A percentile compares a stretch with the other conserved stretches of the same genome.
Conservation (phyloP, 2,329 filamentous ascomycete genomes). For the Phaeomoniella chlamydospora region DNA sequence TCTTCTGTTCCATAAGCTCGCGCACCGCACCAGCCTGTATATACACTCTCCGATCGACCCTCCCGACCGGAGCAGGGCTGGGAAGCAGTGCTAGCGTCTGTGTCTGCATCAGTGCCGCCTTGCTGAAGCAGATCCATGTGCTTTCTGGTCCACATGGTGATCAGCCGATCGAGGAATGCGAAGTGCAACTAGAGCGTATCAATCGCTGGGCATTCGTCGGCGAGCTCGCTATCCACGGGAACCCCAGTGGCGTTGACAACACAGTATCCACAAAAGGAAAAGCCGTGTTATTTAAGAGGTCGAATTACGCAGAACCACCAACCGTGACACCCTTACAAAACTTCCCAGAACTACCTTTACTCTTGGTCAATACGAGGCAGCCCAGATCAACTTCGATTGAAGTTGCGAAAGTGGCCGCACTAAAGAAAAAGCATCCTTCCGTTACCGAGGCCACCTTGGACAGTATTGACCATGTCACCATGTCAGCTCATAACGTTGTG, state of each 20-base stretch:
- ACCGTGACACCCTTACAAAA: constrained; percentile 62
- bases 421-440: constrained; percentile 58
- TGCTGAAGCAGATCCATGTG: constrained; percentile 77
- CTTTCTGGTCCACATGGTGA: constrained; percentile 84
- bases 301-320: constrained; percentile 64
- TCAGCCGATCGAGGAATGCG: constrained; percentile 75
- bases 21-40: constrained; percentile 66
- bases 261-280: constrained; percentile 89
- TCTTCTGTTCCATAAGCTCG: constrained; percentile 76
- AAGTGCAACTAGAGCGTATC: constrained; percentile 81
- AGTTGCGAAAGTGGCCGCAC: constrained; percentile 67
- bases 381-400: constrained; percentile 73
- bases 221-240: constrained; percentile 95
- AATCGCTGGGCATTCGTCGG: constrained; percentile 96
- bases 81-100: constrained; percentile 91
- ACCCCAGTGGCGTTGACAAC: constrained; percentile 92
- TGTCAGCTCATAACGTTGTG: constrained; percentile 41
- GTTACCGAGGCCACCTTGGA: constrained; percentile 72
- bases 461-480: constrained; percentile 56
- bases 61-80: constrained; percentile 80
- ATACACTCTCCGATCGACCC: constrained; percentile 84
- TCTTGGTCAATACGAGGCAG: constrained; percentile 81
- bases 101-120: constrained; percentile 71
- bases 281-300: constrained; percentile 78
- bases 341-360: constrained; percentile 81